These are phyloP conservation scores for Pythium guiyangense DNA, from an alignment of 352 stramenopile genomes.

Conservation along the genomic window DNA sequence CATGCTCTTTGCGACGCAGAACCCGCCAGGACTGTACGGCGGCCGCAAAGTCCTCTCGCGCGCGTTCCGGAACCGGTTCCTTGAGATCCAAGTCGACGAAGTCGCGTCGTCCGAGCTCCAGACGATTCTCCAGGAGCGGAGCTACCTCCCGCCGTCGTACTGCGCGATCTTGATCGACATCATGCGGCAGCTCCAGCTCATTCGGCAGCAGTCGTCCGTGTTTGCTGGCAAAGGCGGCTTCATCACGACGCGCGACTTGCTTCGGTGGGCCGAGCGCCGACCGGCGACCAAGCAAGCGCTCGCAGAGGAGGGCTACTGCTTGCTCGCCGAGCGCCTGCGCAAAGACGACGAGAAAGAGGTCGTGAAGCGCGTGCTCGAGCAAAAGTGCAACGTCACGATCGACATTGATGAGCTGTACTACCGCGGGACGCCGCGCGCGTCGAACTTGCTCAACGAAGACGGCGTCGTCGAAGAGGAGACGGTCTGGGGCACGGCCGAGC, in stretches of 20 bases:
- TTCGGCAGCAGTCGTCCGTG: slow-evolving; percentile 89
- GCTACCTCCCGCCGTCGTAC: slow-evolving; percentile 93
- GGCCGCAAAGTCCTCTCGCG: slow-evolving; percentile 98
- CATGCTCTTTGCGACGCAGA: slow-evolving; percentile 99
- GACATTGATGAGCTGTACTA: slow-evolving; percentile 83
- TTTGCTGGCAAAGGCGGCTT: slow-evolving; percentile 99
- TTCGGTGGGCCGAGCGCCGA: slow-evolving; percentile 96
- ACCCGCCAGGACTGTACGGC: slow-evolving; percentile 97
- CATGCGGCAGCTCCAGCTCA: slow-evolving; percentile 93
- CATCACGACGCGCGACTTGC: slow-evolving; percentile 98
- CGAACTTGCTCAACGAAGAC: slow-evolving; percentile 69
- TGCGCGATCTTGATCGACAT: slow-evolving; percentile 97
- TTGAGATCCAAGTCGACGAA: slow-evolving; percentile 98
- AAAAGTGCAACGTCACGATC: slow-evolving; percentile 94
- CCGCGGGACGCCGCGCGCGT: slow-evolving; percentile 55
- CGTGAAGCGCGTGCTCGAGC: slow-evolving; percentile 93
- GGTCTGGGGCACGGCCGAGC: slow-evolving; percentile 75
- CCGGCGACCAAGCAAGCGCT: slow-evolving; percentile 85
- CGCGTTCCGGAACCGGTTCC: slow-evolving; percentile 99
- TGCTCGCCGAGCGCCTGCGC: slow-evolving; percentile 97
- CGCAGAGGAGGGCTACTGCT: slow-evolving; percentile 89
- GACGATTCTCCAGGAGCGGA: slow-evolving; percentile 95
- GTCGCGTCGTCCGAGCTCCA: slow-evolving; percentile 95
- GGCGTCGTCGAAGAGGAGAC: slow-evolving; percentile 72
- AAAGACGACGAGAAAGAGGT: slow-evolving; percentile 95